Conservation (phyloP, 169 alveolate species). For the Plasmodium knowlesi region DNA sequence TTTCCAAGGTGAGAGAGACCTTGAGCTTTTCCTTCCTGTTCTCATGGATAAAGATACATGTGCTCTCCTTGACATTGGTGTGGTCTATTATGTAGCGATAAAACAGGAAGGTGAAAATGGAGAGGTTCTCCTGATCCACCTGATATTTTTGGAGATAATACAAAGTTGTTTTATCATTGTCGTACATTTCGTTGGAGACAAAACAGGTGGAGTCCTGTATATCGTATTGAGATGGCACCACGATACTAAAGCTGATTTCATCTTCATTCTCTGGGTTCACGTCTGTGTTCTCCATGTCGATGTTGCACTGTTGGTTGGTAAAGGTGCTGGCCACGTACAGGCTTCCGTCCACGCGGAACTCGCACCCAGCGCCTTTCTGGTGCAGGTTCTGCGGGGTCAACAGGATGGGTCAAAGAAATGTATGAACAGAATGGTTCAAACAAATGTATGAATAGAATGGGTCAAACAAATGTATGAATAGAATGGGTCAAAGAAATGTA, state of each 20-base stretch:
- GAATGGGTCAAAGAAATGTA: too few relatives aligned
- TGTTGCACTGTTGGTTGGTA: background rate
- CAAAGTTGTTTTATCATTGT: slow-evolving; percentile 2
- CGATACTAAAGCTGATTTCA: slow-evolving; percentile 26
- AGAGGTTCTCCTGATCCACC: background rate
- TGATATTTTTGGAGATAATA: slow-evolving; percentile 14
- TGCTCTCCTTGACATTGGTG: background rate
- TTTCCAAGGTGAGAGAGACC: background rate
- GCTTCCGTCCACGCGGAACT: slow-evolving; percentile 33
- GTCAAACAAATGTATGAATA: background rate
- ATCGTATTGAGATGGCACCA: background rate
- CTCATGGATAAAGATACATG: background rate
- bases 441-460: too few relatives aligned
- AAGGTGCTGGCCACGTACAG: slow-evolving; percentile 31
- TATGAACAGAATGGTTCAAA: too few relatives aligned
- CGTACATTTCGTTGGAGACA: background rate
- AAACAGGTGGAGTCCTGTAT: background rate
- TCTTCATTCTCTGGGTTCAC: background rate
- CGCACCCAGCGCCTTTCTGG: slow-evolving; percentile 9
- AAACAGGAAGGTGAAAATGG: background rate
- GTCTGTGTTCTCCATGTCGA: background rate
- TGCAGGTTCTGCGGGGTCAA: background rate
- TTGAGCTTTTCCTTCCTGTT: slow-evolving; percentile 10
- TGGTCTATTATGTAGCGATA: slow-evolving; percentile 21
- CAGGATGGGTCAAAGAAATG: background rate